A percentile compares a stretch with the other conserved stretches of the same genome.
Evolutionary conservation across 768 basidiomycete genomes (phyloP).

Genomic region (Tylopilus subfusipes): DNA sequence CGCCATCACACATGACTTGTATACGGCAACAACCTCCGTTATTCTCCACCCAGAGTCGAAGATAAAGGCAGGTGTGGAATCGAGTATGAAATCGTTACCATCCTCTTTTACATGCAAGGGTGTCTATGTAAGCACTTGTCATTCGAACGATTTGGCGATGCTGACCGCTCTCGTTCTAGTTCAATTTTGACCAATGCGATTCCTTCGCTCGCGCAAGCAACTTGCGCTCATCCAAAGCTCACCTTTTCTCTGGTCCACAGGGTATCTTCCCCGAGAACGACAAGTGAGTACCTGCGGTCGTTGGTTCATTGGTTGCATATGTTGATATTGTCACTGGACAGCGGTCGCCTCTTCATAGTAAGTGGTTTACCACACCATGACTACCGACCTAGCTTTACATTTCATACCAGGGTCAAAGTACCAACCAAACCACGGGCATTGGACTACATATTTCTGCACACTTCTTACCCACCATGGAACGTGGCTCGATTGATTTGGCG

Average conservation of each 20-base stretch:
- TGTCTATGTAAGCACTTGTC: constrained; percentile 2
- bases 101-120: constrained; percentile 6
- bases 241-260: constrained; percentile 2
- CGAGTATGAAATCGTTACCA: constrained; percentile 7
- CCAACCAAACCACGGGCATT: constrained; percentile 84
- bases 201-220: background rate
- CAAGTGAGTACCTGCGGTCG: background rate
- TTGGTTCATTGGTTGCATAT: background rate
- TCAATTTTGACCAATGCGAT: constrained; percentile 8
- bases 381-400: background rate
- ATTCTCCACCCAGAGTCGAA: background rate
- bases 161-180: constrained; percentile 2
- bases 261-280: constrained; percentile 5
- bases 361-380: background rate
- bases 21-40: constrained; percentile 5
- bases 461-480: constrained; percentile 93
- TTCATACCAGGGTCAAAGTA: constrained; percentile 69
- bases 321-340: background rate
- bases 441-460: constrained; percentile 64
- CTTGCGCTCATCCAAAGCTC: background rate
- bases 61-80: constrained; percentile 7
- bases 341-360: constrained; percentile 17
- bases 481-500: constrained; percentile 88
- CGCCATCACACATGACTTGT: constrained; percentile 9
- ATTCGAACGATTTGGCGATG: background rate